phyloP scores from a whole-genome alignment of 257 asterid species.

The Solanum medicagineum region DNA sequence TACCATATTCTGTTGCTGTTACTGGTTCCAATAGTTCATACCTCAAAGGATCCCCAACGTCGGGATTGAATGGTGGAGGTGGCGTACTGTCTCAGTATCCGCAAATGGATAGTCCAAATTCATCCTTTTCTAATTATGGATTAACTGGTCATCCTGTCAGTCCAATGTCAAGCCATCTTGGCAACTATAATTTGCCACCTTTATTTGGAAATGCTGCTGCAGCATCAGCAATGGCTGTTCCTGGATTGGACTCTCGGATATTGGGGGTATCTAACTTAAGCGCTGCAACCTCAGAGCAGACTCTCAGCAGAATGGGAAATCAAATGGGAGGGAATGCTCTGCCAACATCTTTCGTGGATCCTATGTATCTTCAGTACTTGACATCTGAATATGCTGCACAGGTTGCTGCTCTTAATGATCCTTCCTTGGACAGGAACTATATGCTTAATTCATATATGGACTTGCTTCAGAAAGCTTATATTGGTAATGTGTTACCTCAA shows the following conservation, averaged over 20 bases:
- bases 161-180: constrained; percentile 59
- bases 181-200: constrained; percentile 66
- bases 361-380: constrained; percentile 67
- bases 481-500: constrained; percentile 55
- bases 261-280: constrained; percentile 53
- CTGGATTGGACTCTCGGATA: constrained; percentile 74
- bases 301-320: constrained; percentile 42
- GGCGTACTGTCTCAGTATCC: constrained; percentile 49
- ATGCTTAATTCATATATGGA: constrained; percentile 62
- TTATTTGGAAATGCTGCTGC: constrained; percentile 93
- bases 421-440: constrained; percentile 53
- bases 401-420: constrained; percentile 59
- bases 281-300: constrained; percentile 44
- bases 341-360: constrained; percentile 59
- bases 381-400: constrained; percentile 64
- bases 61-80: constrained; percentile 36
- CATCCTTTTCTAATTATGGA: constrained; percentile 47
- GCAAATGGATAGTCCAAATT: constrained; percentile 67
- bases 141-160: constrained; percentile 57
- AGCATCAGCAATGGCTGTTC: constrained; percentile 65
- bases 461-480: constrained; percentile 76
- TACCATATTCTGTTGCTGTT: constrained; percentile 23
- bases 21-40: constrained; percentile 31
- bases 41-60: constrained; percentile 45
- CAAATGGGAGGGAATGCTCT: constrained; percentile 48